Conservation (phyloP, 2,329 filamentous ascomycete genomes). For the Trichoderma simmonsii region DNA sequence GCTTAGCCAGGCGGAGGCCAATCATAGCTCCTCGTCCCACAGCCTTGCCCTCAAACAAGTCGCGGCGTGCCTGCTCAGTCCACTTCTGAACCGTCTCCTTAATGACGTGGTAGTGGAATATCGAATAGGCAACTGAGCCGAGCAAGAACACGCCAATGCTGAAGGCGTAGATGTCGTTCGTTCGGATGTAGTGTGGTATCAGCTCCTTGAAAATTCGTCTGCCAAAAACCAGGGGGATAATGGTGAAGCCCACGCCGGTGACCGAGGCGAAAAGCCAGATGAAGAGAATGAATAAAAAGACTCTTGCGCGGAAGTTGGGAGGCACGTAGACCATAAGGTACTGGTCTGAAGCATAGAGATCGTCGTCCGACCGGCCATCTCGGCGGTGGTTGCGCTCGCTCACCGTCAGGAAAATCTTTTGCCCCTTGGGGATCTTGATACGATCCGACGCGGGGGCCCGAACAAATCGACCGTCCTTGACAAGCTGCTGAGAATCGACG, state of each 20-base stretch:
- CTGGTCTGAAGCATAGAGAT: conserved; percentile 55
- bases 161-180: conserved; percentile 97
- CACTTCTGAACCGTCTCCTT: conserved; percentile 33
- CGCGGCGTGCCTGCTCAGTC: conserved; percentile 24
- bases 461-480: conserved; percentile 76
- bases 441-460: conserved; percentile 93
- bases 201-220: conserved; percentile 71
- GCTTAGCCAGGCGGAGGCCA: conserved; percentile 36
- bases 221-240: conserved; percentile 82
- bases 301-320: conserved; percentile 74
- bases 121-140: conserved; percentile 62
- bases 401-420: conserved; percentile 71
- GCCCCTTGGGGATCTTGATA: conserved; percentile 85
- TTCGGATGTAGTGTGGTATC: conserved; percentile 67
- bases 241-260: conserved; percentile 80
- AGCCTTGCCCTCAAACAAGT: conserved; percentile 25
- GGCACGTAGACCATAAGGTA: conserved; percentile 78
- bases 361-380: conserved; percentile 51
- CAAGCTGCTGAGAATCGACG: conserved; percentile 51
- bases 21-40: conserved; percentile 29
- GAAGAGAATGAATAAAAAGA: conserved; percentile 80
- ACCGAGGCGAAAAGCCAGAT: conserved; percentile 93
- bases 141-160: conserved; percentile 84
- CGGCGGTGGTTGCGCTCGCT: conserved; percentile 63
- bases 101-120: conserved; percentile 49